Evolutionary conservation across 2,329 filamentous ascomycete species (phyloP), one percentile per base, ranked within the genome.

Genomic region (Lachnellula cervina): DNA sequence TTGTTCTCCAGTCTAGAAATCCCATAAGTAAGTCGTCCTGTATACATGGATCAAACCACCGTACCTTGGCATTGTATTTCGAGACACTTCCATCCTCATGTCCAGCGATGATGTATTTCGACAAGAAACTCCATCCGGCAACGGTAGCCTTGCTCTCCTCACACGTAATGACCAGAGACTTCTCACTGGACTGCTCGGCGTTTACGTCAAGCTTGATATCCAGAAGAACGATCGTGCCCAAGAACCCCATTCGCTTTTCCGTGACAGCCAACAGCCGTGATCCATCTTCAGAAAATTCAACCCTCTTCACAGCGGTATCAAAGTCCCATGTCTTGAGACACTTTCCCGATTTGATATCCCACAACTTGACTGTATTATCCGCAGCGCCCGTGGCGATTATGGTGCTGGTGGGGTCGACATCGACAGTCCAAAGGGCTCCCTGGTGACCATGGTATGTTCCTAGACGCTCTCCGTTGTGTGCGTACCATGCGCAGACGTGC

Each of bases 311-410:
- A 63, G 92, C 91, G 45, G 94, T 97, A 58, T 89, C 86, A 77
- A 97, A 97, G 66, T 99, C 92, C 94, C 94, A 99, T 55, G 88
- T 89, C 86, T 97, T 97, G 70, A 99, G 82, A 72, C 89, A 87
- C 72, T 89, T 90, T 72, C 94, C 94, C 16, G 88, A 89, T 82
- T 91, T 89, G 73, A 97, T 82, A 72, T 99, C 91, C 94, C 94
- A 99, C 69, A 99, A 82, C 70, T 92, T 86, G 76, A 99, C 93
- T 45, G 93, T 97, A 81, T 97, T 97, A 79, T 99, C 94, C 75
- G 94, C 94, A 67, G 92, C 94, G 69, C 94, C 94, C 59, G 90
- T 95, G 70, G 93, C 94, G 71, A 97, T 87, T 71, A 99, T 84
- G 69, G 89, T 90, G 62, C 88, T 89, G 69, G 91, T 91, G 63